A percentile compares a stretch with the other conserved stretches of the same genome.
phyloP scores from a whole-genome alignment of 1,284 basidiomycete species.

The Thelephora terrestris region DNA sequence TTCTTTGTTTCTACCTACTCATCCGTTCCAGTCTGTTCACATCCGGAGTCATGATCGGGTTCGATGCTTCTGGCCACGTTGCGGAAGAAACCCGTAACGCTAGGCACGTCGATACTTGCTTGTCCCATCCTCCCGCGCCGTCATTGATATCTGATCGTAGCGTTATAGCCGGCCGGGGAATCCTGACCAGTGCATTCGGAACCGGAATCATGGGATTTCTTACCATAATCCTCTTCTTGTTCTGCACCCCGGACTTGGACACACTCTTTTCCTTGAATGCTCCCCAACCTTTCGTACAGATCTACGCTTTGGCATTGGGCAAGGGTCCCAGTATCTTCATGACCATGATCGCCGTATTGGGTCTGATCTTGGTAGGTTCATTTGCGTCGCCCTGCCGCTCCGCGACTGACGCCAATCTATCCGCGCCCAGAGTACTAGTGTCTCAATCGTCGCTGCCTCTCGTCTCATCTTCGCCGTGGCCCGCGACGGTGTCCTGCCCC shows the following conservation, averaged over 20 bases:
- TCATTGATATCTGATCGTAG: slow-evolving; percentile 24
- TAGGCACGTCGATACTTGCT: slow-evolving; percentile 30
- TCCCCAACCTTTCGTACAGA: slow-evolving; percentile 80
- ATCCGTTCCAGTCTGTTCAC: slow-evolving; percentile 56
- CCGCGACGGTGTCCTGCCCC: slow-evolving; percentile 76
- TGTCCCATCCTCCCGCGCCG: background rate
- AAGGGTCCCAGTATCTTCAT: slow-evolving; percentile 71
- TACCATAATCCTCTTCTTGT: slow-evolving; percentile 73
- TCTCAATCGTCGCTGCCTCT: slow-evolving; percentile 76
- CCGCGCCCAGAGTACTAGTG: slow-evolving; percentile 59
- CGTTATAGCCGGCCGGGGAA: slow-evolving; percentile 69
- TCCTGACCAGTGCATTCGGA: slow-evolving; percentile 62
- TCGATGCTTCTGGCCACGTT: slow-evolving; percentile 82
- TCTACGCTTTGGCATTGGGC: slow-evolving; percentile 75
- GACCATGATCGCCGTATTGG: slow-evolving; percentile 70
- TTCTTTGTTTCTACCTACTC: slow-evolving; percentile 9
- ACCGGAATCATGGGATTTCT: slow-evolving; percentile 68
- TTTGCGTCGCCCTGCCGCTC: slow-evolving; percentile 1
- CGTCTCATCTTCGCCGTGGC: slow-evolving; percentile 81
- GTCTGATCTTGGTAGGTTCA: slow-evolving; percentile 58
- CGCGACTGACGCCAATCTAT: background rate
- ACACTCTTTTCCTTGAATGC: slow-evolving; percentile 63
- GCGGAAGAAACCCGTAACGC: slow-evolving; percentile 87
- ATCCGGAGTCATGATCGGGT: slow-evolving; percentile 75
- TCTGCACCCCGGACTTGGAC: slow-evolving; percentile 74